Base-by-base conservation (phyloP, 2,329 filamentous ascomycete species). In the Colletotrichum abscissum region DNA sequence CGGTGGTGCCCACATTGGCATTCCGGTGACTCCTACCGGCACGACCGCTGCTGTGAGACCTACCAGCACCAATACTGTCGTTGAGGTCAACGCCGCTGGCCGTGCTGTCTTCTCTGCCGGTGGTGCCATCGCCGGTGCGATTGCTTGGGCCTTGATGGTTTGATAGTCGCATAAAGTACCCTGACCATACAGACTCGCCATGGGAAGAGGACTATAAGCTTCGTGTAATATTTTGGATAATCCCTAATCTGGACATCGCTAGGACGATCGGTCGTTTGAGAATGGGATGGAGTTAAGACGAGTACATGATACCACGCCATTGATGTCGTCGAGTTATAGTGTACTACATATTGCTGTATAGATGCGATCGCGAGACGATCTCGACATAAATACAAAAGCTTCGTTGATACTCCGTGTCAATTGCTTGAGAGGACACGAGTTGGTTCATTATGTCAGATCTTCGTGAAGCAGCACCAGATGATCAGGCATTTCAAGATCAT, bases 281-380 rank as follows among this genome's bases (percentile, higher is more conserved):
- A 19, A 9, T 9, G 28, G 24, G 60, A 30, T 54, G 26, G 7
- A 30, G 38, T n/a, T 42, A 42, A 66, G 60, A 73, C 52, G 67
- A 59, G 56, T 57, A 49, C 46, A 73, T 73, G 70, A 73, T 73
- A 73, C 67, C 67, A 73, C 49, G 60, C 46, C 55, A 33, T 56
- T 35, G 60, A 33, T 58, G 69, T n/a, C n/a, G 22, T 22, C 22
- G 67, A 35, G 54, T 28, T 62, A 16, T 63, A n/a, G 12, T 24
- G 60, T 62, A 70, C 60, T 42, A 49, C 16, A 73, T 7, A 70
- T 62, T 52, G 52, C 59, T 28, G 70, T 35, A 49, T 54, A 56
- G 55, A 26, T 63, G 42, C 42, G 42, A 49, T n/a, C 19, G 19
- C 19, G 8, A 35, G 63, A 11, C 14, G 14, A 35, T 26, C 63